phyloP scores from a whole-genome alignment of 257 asterid species.

The Catharanthus roseus region DNA sequence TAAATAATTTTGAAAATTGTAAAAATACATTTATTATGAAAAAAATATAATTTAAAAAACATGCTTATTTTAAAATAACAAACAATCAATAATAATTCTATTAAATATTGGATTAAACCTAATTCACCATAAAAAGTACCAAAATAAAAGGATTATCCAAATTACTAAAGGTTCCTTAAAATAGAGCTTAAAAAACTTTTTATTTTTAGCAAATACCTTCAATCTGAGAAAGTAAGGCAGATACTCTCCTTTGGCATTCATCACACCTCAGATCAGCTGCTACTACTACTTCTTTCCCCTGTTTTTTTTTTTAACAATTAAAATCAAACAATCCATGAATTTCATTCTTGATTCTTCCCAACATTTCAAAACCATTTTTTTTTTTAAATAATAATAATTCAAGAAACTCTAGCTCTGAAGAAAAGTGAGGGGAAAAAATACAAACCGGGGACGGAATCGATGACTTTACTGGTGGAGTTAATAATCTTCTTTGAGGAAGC shows the following conservation, averaged over 20 bases:
- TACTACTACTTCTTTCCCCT: slow-evolving; percentile 23
- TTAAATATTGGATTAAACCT: too few species aligned
- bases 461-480: slow-evolving; percentile 5
- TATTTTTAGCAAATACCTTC: too few species aligned
- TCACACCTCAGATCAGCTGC: slow-evolving; percentile 29
- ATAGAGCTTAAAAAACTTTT: too few species aligned
- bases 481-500: slow-evolving; percentile 19
- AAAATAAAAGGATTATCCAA: too few species aligned
- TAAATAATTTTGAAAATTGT: too few species aligned
- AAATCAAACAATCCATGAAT: not conserved
- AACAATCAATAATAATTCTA: too few species aligned
- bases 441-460: slow-evolving; percentile 16
- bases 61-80: too few species aligned
- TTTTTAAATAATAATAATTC: not conserved
- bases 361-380: not conserved
- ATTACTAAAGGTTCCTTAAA: too few species aligned
- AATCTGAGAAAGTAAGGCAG: slow-evolving; percentile 24
- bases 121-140: too few species aligned
- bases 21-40: too few species aligned
- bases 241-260: slow-evolving; percentile 28
- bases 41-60: too few species aligned
- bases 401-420: too few species aligned
- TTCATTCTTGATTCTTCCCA: not conserved
- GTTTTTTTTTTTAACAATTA: not conserved
- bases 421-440: not conserved